Evolutionary conservation across 139 green algal species (phyloP).

Genomic region (Chlorella sp.): DNA sequence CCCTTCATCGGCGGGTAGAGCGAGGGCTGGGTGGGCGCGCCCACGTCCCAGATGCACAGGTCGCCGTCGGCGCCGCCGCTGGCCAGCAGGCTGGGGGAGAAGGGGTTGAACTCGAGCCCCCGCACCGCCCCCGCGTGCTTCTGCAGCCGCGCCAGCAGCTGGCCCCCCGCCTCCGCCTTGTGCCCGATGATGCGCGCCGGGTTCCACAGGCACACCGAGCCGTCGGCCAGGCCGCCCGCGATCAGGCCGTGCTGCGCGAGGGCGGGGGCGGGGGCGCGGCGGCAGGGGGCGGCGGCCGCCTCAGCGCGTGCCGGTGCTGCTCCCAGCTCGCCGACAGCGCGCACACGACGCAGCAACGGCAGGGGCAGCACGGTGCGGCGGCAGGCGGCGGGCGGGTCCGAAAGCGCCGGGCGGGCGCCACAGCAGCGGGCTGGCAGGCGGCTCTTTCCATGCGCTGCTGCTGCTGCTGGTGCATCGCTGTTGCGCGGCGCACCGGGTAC

Average conservation of each 20-base stretch:
- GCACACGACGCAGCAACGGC: neutral
- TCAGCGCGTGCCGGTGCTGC: too few relatives aligned
- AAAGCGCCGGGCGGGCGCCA: too few relatives aligned
- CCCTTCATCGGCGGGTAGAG: slow-evolving; percentile 66
- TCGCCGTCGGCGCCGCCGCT: slow-evolving; percentile 90
- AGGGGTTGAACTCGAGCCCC: slow-evolving; percentile 94
- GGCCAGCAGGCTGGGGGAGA: slow-evolving; percentile 91
- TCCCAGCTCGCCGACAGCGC: neutral
- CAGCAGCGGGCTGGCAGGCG: neutral
- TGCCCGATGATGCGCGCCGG: slow-evolving; percentile 73
- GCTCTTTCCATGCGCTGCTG: too few relatives aligned
- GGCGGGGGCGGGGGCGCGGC: neutral
- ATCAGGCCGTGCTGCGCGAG: slow-evolving; percentile 82
- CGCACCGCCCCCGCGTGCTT: slow-evolving; percentile 81
- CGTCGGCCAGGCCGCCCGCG: slow-evolving; percentile 92
- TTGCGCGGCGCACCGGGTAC: slow-evolving; percentile 47
- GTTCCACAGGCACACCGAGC: slow-evolving; percentile 92
- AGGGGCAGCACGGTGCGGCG: too few relatives aligned
- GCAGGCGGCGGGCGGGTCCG: too few relatives aligned
- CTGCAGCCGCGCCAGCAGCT: slow-evolving; percentile 73
- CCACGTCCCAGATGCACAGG: slow-evolving; percentile 96
- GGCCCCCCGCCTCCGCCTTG: slow-evolving; percentile 30
- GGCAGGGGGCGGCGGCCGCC: too few relatives aligned
- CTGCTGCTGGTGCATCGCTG: too few relatives aligned
- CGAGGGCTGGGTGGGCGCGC: slow-evolving; percentile 71